phyloP scores from a whole-genome alignment of 306 rosid species.

The Adenanthera pavonina region DNA sequence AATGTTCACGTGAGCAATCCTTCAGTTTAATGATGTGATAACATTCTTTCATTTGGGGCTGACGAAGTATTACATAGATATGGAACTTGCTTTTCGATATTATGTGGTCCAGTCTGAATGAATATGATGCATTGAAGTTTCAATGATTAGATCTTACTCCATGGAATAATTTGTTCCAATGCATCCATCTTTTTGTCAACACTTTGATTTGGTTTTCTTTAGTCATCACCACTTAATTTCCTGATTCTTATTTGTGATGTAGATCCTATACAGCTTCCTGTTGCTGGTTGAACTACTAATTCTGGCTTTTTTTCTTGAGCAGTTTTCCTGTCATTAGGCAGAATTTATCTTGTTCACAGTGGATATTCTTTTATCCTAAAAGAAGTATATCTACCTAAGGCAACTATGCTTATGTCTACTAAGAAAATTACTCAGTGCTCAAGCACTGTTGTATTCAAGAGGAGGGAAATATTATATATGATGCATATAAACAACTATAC shows the following conservation, averaged over 20 bases:
- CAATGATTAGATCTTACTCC: conserved; percentile 29
- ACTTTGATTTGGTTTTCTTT: conserved; percentile 34
- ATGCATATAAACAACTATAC: background rate
- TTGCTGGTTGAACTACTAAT: background rate
- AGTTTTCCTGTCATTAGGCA: background rate
- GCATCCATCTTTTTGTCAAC: background rate
- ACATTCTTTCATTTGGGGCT: background rate
- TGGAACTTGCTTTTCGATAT: conserved; percentile 33
- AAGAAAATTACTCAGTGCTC: background rate
- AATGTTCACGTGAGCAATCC: background rate
- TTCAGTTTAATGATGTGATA: background rate
- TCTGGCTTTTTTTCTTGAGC: conserved; percentile 29
- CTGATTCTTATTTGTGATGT: conserved; percentile 23
- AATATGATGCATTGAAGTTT: conserved; percentile 21
- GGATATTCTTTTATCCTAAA: background rate
- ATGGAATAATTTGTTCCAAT: conserved; percentile 17
- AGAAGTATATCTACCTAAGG: background rate
- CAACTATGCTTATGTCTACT: background rate
- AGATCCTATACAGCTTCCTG: conserved; percentile 1
- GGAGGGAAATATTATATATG: background rate
- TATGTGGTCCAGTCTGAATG: conserved; percentile 26
- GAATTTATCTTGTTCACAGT: background rate
- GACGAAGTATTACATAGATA: conserved; percentile 4
- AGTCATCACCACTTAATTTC: background rate
- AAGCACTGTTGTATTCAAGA: conserved; percentile 3